Evolutionary conservation across 192 early-diverging fungal species (phyloP).

Genomic region (Rhizoclosmatium sp.): DNA sequence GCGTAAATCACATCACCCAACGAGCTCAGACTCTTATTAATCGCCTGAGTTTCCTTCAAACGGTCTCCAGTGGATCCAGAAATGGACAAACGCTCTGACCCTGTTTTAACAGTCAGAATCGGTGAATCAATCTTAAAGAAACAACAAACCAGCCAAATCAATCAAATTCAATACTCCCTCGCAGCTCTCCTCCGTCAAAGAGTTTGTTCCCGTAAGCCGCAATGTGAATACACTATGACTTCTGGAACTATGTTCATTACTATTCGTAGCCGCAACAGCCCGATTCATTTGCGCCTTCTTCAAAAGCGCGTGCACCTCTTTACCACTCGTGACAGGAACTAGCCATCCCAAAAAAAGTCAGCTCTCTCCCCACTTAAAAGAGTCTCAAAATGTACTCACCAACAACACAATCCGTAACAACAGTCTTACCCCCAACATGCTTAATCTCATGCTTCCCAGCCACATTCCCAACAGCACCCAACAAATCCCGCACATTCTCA

Average conservation of each 20-base stretch:
- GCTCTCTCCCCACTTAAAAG: neutral
- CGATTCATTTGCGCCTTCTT: slow-evolving; percentile 82
- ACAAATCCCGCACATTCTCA: slow-evolving; percentile 86
- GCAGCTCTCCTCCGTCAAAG: slow-evolving; percentile 73
- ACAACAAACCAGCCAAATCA: slow-evolving; percentile 81
- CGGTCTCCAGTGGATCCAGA: slow-evolving; percentile 89
- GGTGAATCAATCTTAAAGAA: slow-evolving; percentile 11
- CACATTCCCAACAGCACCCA: slow-evolving; percentile 47
- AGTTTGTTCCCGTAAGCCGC: slow-evolving; percentile 75
- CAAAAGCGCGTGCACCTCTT: slow-evolving; percentile 76
- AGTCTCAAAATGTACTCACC: slow-evolving; percentile 45
- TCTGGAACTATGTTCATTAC: slow-evolving; percentile 93
- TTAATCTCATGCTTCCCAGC: slow-evolving; percentile 75
- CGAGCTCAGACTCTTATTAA: slow-evolving; percentile 91
- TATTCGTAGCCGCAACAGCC: slow-evolving; percentile 89
- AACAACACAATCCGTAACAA: slow-evolving; percentile 77
- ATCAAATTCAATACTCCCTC: slow-evolving; percentile 88
- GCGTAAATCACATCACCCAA: slow-evolving; percentile 92
- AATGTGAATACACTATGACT: slow-evolving; percentile 95
- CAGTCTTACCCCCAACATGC: slow-evolving; percentile 79
- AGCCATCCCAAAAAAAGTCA: slow-evolving; percentile 3
- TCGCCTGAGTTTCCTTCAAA: slow-evolving; percentile 92
- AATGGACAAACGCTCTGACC: slow-evolving; percentile 81
- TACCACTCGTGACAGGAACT: slow-evolving; percentile 76
- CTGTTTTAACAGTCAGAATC: neutral